Evolutionary conservation across 2,329 filamentous ascomycete species (phyloP).

Genomic region (Trichoderma sp.): DNA sequence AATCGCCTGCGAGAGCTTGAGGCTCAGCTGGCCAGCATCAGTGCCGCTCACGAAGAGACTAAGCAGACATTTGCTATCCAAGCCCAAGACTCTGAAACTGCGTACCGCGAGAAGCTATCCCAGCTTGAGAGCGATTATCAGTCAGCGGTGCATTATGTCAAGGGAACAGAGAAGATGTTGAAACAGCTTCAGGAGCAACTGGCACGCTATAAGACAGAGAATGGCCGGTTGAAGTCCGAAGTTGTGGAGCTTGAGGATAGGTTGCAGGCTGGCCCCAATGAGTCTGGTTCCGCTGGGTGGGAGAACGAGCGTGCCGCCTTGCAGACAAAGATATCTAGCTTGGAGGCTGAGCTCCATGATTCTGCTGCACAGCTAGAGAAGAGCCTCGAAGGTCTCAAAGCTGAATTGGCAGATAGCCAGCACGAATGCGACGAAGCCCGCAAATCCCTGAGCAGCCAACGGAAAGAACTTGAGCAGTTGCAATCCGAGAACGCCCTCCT

Average conservation of each 20-base stretch:
- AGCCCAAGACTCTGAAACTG: conserved; percentile 79
- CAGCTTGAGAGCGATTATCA: conserved; percentile 97
- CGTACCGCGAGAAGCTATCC: conserved; percentile 88
- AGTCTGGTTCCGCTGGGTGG: conserved; percentile 59
- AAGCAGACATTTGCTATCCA: conserved; percentile 74
- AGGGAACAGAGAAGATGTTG: conserved; percentile 98
- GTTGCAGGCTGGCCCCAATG: conserved; percentile 37
- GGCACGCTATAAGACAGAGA: conserved; percentile 85
- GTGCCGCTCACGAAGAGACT: conserved; percentile 81
- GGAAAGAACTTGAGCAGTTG: conserved; percentile 73
- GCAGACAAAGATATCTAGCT: conserved; percentile 62
- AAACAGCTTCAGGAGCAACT: conserved; percentile 98
- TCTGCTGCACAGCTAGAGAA: conserved; percentile 67
- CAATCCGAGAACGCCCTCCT: conserved; percentile 78
- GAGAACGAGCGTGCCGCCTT: conserved; percentile 69
- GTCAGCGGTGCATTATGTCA: conserved; percentile 95
- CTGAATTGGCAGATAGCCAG: conserved; percentile 64
- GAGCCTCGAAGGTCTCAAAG: conserved; percentile 65
- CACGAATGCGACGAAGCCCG: conserved; percentile 64
- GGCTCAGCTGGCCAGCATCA: conserved; percentile 73
- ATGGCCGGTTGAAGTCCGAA: conserved; percentile 76
- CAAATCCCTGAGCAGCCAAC: conserved; percentile 57
- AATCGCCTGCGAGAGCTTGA: conserved; percentile 80
- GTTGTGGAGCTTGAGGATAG: conserved; percentile 65
- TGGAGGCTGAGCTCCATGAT: conserved; percentile 66